Conservation (phyloP, 805 yeast species). For the Wickerhamomyces subpelliculosus region DNA sequence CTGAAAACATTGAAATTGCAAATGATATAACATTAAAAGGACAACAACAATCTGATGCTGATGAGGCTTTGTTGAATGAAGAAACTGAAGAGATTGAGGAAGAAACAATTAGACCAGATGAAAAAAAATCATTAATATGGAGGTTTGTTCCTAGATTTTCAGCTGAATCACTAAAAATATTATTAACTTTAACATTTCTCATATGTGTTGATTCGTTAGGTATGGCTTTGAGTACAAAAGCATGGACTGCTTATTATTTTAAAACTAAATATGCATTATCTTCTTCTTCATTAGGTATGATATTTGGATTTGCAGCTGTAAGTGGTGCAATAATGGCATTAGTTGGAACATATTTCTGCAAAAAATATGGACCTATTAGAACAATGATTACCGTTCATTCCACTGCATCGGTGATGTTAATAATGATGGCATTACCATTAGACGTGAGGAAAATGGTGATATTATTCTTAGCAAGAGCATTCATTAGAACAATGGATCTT, state of each 20-base stretch:
- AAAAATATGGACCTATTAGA: slow-evolving; percentile 35
- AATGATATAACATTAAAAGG: slow-evolving; percentile 6
- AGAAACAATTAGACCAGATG: too few species aligned
- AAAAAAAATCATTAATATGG: slow-evolving; percentile 1
- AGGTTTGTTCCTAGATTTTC: slow-evolving; percentile 12
- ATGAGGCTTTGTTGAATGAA: too few species aligned
- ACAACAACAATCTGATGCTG: neutral
- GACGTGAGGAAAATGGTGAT: slow-evolving; percentile 26
- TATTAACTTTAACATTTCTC: slow-evolving; percentile 29
- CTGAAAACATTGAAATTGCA: slow-evolving; percentile 9
- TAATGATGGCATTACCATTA: slow-evolving; percentile 32
- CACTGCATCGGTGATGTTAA: slow-evolving; percentile 33
- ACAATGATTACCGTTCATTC: slow-evolving; percentile 40
- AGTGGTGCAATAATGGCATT: slow-evolving; percentile 33
- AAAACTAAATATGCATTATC: slow-evolving; percentile 28
- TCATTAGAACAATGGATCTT: slow-evolving; percentile 40
- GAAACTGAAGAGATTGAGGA: too few species aligned
- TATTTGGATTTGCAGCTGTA: slow-evolving; percentile 33
- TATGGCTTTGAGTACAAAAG: slow-evolving; percentile 34
- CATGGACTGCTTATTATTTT: slow-evolving; percentile 41
- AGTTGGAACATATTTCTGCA: slow-evolving; percentile 36
- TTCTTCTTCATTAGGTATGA: slow-evolving; percentile 30
- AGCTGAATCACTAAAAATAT: slow-evolving; percentile 16
- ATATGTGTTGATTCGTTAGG: slow-evolving; percentile 39
- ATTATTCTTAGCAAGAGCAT: slow-evolving; percentile 26